These are phyloP conservation scores for Beauveria scarabaeidicola DNA, from an alignment of 2,329 filamentous ascomycete genomes.

Conservation along the genomic window DNA sequence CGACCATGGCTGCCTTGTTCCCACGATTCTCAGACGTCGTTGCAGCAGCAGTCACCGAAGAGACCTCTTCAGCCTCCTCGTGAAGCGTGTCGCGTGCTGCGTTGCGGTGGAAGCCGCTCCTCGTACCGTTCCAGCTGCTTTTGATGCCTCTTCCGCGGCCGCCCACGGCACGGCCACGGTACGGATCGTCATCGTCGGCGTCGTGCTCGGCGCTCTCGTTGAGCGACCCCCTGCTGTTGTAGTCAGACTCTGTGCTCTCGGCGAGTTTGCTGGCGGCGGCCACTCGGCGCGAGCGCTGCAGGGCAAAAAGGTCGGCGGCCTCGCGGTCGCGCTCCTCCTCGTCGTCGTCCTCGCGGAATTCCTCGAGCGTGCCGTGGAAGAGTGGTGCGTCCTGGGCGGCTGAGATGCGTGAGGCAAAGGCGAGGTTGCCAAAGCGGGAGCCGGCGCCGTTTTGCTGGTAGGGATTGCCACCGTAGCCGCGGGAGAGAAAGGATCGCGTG, in stretches of 20 bases:
- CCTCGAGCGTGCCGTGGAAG: conserved; percentile 88
- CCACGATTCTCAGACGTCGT: conserved; percentile 32
- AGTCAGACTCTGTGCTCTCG: conserved; percentile 75
- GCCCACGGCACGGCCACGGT: conserved; percentile 31
- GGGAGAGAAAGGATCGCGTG: conserved; percentile 35
- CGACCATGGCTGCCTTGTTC: conserved; percentile 58
- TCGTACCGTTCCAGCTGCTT: conserved; percentile 56
- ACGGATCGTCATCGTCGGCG: conserved; percentile 23
- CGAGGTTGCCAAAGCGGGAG: conserved; percentile 62
- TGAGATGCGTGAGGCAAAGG: conserved; percentile 69
- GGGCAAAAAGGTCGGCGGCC: conserved; percentile 85
- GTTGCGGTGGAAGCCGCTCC: conserved; percentile 28
- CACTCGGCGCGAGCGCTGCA: conserved; percentile 82
- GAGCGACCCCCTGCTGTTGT: conserved; percentile 30
- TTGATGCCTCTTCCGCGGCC: conserved; percentile 43
- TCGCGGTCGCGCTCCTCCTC: conserved; percentile 85
- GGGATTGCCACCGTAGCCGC: conserved; percentile 57
- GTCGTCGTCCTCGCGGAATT: conserved; percentile 88
- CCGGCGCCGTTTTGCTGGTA: conserved; percentile 69
- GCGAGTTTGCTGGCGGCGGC: conserved; percentile 77
- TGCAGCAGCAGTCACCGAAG: conserved; percentile 25
- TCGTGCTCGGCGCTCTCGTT: conserved; percentile 23
- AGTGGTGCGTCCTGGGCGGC: conserved; percentile 72
- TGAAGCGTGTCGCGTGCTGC: conserved; percentile 24
- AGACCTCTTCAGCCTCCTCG: conserved; percentile 36